phyloP scores from a whole-genome alignment of 495 filamentous ascomycete species.

The Hypoxylon lenormandii region DNA sequence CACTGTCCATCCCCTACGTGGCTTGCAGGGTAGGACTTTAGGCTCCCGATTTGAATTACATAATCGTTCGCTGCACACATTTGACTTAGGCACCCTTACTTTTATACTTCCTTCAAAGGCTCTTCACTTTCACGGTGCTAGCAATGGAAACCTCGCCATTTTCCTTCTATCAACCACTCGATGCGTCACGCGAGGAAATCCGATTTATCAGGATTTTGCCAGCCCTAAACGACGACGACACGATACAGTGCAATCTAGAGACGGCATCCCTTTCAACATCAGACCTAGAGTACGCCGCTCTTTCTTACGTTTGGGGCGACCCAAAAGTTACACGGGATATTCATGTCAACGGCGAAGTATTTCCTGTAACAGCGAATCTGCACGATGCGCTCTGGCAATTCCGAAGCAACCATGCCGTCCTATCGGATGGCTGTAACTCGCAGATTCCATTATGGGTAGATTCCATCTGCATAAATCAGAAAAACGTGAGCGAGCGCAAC shows the following conservation, averaged over 20 bases:
- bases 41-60: too few species aligned
- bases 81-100: too few species aligned
- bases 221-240: not conserved
- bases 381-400: constrained; percentile 3
- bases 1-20: too few species aligned
- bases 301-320: constrained; percentile 27
- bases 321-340: not conserved
- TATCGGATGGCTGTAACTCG: constrained; percentile 19
- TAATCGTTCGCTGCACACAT: too few species aligned
- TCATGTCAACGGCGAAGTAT: not conserved
- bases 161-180: not conserved
- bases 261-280: not conserved
- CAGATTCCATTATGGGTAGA: constrained; percentile 27
- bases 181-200: not conserved
- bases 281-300: not conserved
- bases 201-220: constrained; percentile 6
- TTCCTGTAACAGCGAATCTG: constrained; percentile 4
- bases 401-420: not conserved
- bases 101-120: too few species aligned
- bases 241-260: constrained; percentile 2
- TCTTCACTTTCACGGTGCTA: too few species aligned
- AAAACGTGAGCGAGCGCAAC: constrained; percentile 18
- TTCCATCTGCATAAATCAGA: constrained; percentile 37
- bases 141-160: too few species aligned
- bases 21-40: too few species aligned